Percentiles rank a stretch among this genome's conserved stretches.
These are phyloP conservation scores for Dryas drummondii DNA, from an alignment of 306 rosid genomes.

Conservation along the genomic window DNA sequence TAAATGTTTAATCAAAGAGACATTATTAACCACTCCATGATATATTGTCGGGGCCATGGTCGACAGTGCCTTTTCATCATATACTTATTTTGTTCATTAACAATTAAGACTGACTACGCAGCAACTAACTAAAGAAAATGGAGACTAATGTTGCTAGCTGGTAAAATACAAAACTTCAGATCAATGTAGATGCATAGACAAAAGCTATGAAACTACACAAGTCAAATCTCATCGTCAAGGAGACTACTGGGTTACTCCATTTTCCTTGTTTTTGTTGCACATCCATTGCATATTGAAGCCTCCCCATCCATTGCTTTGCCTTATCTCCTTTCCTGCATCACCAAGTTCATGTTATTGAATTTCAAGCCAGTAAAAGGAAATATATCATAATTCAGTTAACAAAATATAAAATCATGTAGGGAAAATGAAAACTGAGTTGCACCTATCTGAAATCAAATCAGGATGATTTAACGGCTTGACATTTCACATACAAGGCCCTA, in stretches of 20 bases:
- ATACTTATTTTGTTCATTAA: constrained; percentile 26
- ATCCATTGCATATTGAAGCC: constrained; percentile 34
- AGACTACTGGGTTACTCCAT: constrained; percentile 3
- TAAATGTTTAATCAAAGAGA: constrained; percentile 3
- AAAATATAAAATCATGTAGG: not conserved
- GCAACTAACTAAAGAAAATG: constrained; percentile 16
- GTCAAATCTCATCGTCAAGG: constrained; percentile 34
- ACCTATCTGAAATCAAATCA: not conserved
- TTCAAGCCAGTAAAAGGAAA: not conserved
- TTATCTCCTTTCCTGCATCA: constrained; percentile 67
- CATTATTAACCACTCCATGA: constrained; percentile 24
- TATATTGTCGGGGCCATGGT: constrained; percentile 20
- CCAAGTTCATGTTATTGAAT: constrained; percentile 21
- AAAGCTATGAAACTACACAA: constrained; percentile 19
- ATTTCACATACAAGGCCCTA: not conserved
- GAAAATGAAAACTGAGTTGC: not conserved
- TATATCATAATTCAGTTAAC: not conserved
- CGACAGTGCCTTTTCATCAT: constrained; percentile 25
- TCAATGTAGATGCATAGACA: constrained; percentile 10
- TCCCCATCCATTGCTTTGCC: constrained; percentile 47
- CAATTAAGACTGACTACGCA: constrained; percentile 14
- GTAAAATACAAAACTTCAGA: constrained; percentile 8
- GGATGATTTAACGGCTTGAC: not conserved
- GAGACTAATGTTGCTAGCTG: constrained; percentile 31
- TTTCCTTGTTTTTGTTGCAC: constrained; percentile 9